phyloP scores from a whole-genome alignment of 1,139 yeast genomes.

The Yamadazyma songkhlaensis region DNA sequence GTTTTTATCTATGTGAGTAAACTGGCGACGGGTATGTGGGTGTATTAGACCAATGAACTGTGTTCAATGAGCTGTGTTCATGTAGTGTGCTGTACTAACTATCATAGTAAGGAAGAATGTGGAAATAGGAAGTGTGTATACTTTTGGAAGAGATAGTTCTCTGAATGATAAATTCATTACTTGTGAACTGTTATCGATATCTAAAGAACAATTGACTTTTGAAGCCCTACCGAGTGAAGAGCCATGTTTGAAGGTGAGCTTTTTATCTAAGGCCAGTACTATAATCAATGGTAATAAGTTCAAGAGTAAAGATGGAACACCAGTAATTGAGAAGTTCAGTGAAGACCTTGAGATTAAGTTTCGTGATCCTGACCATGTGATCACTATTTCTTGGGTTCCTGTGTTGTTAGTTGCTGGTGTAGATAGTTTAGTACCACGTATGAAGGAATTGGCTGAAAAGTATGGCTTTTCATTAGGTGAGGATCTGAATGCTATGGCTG shows the following conservation, averaged over 20 bases:
- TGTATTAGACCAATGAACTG: too few relatives aligned
- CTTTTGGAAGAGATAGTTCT: slow-evolving; percentile 31
- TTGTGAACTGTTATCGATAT: slow-evolving; percentile 24
- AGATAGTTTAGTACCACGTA: too few relatives aligned
- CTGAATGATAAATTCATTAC: slow-evolving; percentile 18
- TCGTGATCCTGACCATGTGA: background rate
- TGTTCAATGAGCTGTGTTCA: too few relatives aligned
- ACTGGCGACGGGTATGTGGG: too few relatives aligned
- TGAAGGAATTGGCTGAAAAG: too few relatives aligned
- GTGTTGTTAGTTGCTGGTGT: background rate
- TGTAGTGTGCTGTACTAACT: too few relatives aligned
- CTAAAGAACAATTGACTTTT: slow-evolving; percentile 30
- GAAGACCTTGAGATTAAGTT: background rate
- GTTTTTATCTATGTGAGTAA: too few relatives aligned
- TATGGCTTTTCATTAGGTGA: too few relatives aligned
- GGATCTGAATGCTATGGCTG: too few relatives aligned
- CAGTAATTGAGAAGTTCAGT: background rate
- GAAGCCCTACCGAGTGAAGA: slow-evolving; percentile 10
- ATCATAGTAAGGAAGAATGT: slow-evolving; percentile 5
- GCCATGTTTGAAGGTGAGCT: slow-evolving; percentile 20
- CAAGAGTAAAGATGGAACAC: slow-evolving; percentile 14
- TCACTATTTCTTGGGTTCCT: slow-evolving; percentile 1
- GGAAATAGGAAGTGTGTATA: slow-evolving; percentile 18
- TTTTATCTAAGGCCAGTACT: slow-evolving; percentile 32
- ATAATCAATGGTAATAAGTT: slow-evolving; percentile 26